These are phyloP conservation scores for Purshia tridentata DNA, from an alignment of 306 rosid genomes.

Conservation along the genomic window DNA sequence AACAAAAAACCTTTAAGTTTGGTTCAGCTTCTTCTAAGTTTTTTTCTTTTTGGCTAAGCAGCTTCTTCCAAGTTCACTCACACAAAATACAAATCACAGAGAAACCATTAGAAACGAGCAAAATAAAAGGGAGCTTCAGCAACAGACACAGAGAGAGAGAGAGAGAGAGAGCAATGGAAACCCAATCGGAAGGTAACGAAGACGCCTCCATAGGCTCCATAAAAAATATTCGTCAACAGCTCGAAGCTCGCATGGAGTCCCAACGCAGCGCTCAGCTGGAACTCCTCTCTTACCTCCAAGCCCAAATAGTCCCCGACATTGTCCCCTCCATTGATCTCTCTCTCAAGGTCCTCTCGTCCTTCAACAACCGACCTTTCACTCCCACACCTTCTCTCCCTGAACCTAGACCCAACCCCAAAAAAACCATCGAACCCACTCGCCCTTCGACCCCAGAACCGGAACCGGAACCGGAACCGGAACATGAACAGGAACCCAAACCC, in stretches of 20 bases:
- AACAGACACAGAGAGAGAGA: no score
- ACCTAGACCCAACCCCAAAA: slow-evolving; percentile 47
- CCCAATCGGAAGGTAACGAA: slow-evolving; percentile 43
- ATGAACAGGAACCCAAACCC: slow-evolving; percentile 37
- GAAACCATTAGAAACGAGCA: no score
- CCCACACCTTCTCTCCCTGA: slow-evolving; percentile 72
- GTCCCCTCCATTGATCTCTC: slow-evolving; percentile 85
- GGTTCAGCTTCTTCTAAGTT: no score
- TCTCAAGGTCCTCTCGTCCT: slow-evolving; percentile 69
- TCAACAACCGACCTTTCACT: slow-evolving; percentile 67
- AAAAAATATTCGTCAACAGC: slow-evolving; percentile 53
- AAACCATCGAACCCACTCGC: slow-evolving; percentile 15
- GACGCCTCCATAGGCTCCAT: slow-evolving; percentile 41
- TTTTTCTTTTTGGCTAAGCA: no score
- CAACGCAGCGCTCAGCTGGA: slow-evolving; percentile 74
- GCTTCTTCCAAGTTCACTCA: no score
- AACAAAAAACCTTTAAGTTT: no score
- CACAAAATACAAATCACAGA: no score
- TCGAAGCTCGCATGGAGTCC: slow-evolving; percentile 66
- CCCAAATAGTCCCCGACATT: slow-evolving; percentile 53
- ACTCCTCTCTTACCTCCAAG: slow-evolving; percentile 65
- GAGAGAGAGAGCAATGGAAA: slow-evolving; percentile 54
- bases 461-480: slow-evolving; percentile 16
- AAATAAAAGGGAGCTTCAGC: no score
- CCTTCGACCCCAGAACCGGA: slow-evolving; percentile 19